Evolutionary conservation across 1,284 basidiomycete species (phyloP).

Genomic region (Sporisorium graminicola): DNA sequence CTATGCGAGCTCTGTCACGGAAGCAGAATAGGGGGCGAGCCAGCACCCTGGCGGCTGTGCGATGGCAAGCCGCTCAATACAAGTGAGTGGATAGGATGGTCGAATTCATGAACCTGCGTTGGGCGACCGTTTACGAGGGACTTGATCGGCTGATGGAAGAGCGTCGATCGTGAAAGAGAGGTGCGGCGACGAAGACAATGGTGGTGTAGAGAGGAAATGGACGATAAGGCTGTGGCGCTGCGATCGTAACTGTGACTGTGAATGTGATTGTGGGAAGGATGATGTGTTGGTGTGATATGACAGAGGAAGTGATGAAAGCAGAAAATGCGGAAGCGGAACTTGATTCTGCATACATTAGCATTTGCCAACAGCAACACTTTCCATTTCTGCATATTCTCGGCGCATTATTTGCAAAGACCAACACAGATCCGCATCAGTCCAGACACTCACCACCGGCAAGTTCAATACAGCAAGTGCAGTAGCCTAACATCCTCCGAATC

Average conservation of each 20-base stretch:
- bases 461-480: background rate
- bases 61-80: constrained; percentile 5
- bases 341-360: background rate
- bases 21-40: background rate
- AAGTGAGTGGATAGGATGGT: background rate
- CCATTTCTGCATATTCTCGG: background rate
- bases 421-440: background rate
- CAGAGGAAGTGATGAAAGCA: constrained; percentile 5
- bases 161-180: background rate
- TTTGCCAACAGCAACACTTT: constrained; percentile 4
- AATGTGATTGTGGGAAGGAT: background rate
- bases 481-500: background rate
- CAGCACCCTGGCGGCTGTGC: background rate
- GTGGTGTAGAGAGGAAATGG: background rate
- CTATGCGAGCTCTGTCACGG: background rate
- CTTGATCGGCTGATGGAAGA: background rate
- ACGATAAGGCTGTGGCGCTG: background rate
- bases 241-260: background rate
- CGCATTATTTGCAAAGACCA: no score
- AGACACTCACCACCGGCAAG: background rate
- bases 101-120: constrained; percentile 1
- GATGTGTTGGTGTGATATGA: constrained; percentile 6
- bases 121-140: background rate
- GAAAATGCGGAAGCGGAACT: constrained; percentile 13
- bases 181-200: background rate